Evolutionary conservation across 78 protist genomes (phyloP).

Genomic region (Dictyostelium citrinum): DNA sequence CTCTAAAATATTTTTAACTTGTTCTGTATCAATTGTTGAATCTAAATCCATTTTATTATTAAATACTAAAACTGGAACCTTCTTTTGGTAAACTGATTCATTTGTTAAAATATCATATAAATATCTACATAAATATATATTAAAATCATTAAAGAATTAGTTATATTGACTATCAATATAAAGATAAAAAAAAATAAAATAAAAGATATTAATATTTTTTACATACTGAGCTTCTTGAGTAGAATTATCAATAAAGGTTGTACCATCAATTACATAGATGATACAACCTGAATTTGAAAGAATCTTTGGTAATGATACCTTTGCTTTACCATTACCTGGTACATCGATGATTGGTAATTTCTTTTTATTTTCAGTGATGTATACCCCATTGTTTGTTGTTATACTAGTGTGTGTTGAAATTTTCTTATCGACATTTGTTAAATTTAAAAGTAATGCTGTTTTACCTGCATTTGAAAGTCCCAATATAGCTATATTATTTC

Average conservation of each 20-base stretch:
- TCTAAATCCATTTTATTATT: constrained; percentile 41
- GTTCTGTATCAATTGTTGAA: not conserved
- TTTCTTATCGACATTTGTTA: not conserved
- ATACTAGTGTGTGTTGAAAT: constrained; percentile 25
- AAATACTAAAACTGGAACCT: constrained; percentile 47
- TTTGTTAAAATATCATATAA: constrained; percentile 47
- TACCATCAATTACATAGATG: constrained; percentile 33
- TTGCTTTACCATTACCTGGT: constrained; percentile 60
- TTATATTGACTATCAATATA: no score
- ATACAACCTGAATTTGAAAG: constrained; percentile 2
- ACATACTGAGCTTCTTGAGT: constrained; percentile 65
- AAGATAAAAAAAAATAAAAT: not conserved
- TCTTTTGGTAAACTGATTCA: constrained; percentile 17
- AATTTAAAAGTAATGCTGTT: constrained; percentile 30
- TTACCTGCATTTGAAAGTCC: constrained; percentile 55
- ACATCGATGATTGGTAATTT: constrained; percentile 41
- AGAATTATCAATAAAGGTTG: constrained; percentile 32
- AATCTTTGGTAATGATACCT: constrained; percentile 15
- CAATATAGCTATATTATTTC: not conserved
- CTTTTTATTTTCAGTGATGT: not conserved
- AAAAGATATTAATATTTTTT: no score
- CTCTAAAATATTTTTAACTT: constrained; percentile 14
- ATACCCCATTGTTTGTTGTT: constrained; percentile 22
- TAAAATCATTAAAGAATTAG: no score
- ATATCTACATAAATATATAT: not conserved